phyloP scores from a whole-genome alignment of 2,329 filamentous ascomycete genomes.

The Samsoniella hepiali region DNA sequence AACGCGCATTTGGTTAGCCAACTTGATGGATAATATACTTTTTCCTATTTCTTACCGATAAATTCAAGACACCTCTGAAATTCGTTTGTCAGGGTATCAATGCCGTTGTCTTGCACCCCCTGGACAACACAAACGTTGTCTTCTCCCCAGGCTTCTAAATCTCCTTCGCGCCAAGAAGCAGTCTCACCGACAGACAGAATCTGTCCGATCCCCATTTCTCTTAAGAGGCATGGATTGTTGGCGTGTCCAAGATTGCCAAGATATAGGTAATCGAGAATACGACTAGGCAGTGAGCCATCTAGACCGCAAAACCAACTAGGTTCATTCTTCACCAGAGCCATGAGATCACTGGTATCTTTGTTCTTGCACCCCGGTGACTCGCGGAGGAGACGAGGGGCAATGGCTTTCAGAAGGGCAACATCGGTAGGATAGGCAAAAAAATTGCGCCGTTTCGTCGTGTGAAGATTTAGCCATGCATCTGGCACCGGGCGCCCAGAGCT shows the following conservation, averaged over 20 bases:
- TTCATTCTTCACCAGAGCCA: constrained; percentile 52
- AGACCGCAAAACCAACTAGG: constrained; percentile 79
- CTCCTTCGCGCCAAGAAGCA: constrained; percentile 72
- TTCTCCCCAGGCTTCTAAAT: constrained; percentile 67
- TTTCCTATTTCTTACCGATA: constrained; percentile 64
- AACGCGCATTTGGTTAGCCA: constrained; percentile 14
- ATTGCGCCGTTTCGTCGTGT: constrained; percentile 77
- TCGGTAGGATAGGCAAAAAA: constrained; percentile 96
- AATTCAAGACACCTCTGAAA: constrained; percentile 85
- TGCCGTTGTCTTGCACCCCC: constrained; percentile 92
- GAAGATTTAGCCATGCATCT: constrained; percentile 82
- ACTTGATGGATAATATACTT: background rate
- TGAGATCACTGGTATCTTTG: constrained; percentile 52
- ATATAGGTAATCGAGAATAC: constrained; percentile 91
- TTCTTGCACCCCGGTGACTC: constrained; percentile 59
- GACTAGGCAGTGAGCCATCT: constrained; percentile 87
- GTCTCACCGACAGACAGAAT: constrained; percentile 91
- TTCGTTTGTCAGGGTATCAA: constrained; percentile 83
- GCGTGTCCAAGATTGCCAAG: constrained; percentile 90
- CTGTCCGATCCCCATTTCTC: constrained; percentile 76
- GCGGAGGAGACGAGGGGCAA: constrained; percentile 71
- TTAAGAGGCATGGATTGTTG: constrained; percentile 83
- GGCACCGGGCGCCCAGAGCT: constrained; percentile 77
- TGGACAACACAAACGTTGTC: constrained; percentile 80
- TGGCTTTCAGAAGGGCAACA: constrained; percentile 73